phyloP scores from a whole-genome alignment of 1,284 basidiomycete species.

The Wolfiporia cocos region DNA sequence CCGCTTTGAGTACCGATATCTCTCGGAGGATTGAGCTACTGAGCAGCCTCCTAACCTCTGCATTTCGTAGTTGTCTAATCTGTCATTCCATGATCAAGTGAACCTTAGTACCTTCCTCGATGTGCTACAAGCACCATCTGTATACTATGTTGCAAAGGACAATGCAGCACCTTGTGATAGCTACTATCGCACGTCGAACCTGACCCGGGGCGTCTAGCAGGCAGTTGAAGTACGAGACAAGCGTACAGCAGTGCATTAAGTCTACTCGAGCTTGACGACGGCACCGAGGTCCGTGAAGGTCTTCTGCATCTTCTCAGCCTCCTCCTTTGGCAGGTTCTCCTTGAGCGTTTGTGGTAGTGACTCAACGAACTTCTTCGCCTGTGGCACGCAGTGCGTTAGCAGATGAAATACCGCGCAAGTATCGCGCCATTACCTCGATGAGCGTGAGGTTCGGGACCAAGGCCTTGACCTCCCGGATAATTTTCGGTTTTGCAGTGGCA shows the following conservation, averaged over 20 bases:
- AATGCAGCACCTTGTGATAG: conserved; percentile 6
- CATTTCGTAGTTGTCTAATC: too few relatives aligned
- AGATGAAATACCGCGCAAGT: conserved; percentile 11
- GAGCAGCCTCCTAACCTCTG: too few relatives aligned
- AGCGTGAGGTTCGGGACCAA: conserved; percentile 91
- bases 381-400: conserved; percentile 2
- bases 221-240: too few relatives aligned
- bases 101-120: too few relatives aligned
- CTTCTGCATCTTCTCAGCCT: conserved; percentile 94
- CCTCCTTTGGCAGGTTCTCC: conserved; percentile 95
- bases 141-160: conserved; percentile 9
- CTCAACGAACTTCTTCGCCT: conserved; percentile 99
- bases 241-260: conserved; percentile 15
- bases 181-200: too few relatives aligned
- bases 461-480: conserved; percentile 97
- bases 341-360: conserved; percentile 92
- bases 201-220: too few relatives aligned
- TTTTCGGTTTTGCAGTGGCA: conserved; percentile 88
- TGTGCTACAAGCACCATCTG: too few relatives aligned
- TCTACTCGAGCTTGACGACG: conserved; percentile 77
- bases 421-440: conserved; percentile 83
- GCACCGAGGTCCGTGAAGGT: conserved; percentile 89
- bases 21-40: conserved; percentile 73
- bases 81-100: too few relatives aligned
- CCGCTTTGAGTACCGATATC: conserved; percentile 90